A percentile compares a stretch with the other conserved stretches of the same genome.
Conservation (phyloP, 2,329 filamentous ascomycete genomes). For the Calonectria naviculata region DNA sequence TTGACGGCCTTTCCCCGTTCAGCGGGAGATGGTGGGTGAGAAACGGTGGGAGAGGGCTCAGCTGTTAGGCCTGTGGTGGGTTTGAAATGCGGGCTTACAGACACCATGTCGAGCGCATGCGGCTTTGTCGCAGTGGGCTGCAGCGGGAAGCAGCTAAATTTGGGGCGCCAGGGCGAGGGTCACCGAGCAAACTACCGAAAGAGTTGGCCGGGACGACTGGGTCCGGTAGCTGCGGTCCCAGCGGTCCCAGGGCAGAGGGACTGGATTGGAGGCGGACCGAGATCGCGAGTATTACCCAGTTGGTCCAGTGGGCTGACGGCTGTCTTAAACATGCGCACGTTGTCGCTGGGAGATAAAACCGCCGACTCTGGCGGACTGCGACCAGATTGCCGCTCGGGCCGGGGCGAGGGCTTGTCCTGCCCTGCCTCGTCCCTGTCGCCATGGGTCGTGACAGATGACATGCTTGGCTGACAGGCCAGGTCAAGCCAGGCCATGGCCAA, state of each 20-base stretch:
- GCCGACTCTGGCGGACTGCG: background rate
- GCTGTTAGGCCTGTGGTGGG: background rate
- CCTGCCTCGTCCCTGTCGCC: background rate
- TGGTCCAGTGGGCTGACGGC: slow-evolving; percentile 9
- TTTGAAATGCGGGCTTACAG: slow-evolving; percentile 2
- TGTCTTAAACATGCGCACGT: background rate
- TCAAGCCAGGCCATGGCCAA: background rate
- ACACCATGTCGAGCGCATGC: background rate
- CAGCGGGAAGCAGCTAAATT: background rate
- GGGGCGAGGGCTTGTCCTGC: background rate
- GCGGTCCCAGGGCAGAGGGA: background rate
- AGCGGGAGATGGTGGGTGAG: slow-evolving; percentile 14
- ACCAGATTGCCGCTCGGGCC: slow-evolving; percentile 6
- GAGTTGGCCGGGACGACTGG: slow-evolving; percentile 11
- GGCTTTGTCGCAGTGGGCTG: background rate
- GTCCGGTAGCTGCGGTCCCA: slow-evolving; percentile 18
- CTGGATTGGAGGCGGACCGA: background rate
- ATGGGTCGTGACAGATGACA: background rate
- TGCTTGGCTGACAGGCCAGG: background rate
- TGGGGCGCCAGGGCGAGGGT: background rate
- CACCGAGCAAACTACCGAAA: slow-evolving; percentile 12
- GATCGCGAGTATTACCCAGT: slow-evolving; percentile 19
- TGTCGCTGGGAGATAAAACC: background rate
- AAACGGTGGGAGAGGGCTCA: background rate
- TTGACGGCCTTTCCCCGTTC: slow-evolving; percentile 4